phyloP scores from a whole-genome alignment of 2,329 filamentous ascomycete genomes.

The Diaporthe batatas region DNA sequence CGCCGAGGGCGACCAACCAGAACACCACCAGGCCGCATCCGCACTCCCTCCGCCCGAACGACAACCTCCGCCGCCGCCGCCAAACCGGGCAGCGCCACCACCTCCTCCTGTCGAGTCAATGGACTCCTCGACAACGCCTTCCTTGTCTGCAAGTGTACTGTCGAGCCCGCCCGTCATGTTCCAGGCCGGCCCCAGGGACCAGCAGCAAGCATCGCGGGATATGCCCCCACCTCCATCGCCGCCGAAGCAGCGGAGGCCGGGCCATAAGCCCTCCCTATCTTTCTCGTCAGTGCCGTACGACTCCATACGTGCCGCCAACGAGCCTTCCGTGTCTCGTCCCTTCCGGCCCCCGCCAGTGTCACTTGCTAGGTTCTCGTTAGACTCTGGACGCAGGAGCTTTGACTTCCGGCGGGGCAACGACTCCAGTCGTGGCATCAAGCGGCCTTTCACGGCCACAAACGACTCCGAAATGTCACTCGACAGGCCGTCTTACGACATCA shows the following conservation, averaged over 20 bases:
- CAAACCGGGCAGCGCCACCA: conserved; percentile 36
- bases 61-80: conserved; percentile 38
- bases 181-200: neutral
- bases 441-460: conserved; percentile 38
- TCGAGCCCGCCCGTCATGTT: conserved; percentile 25
- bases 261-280: conserved; percentile 34
- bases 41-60: conserved; percentile 39
- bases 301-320: conserved; percentile 17
- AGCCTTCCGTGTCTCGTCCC: conserved; percentile 13
- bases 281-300: conserved; percentile 34
- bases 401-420: conserved; percentile 31
- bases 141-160: neutral
- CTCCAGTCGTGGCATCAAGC: conserved; percentile 52
- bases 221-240: conserved; percentile 36
- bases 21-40: neutral
- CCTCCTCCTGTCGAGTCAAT: conserved; percentile 39
- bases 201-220: conserved; percentile 15
- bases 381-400: conserved; percentile 35
- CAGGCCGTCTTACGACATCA: conserved; percentile 56
- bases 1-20: conserved; percentile 11
- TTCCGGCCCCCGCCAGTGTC: conserved; percentile 35
- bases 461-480: conserved; percentile 35
- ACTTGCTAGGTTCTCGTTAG: conserved; percentile 38
- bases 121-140: conserved; percentile 28
- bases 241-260: conserved; percentile 33